Evolutionary conservation across 2,329 filamentous ascomycete species (phyloP), one percentile per base, ranked within the genome.

Genomic region (Ilyonectria robusta): DNA sequence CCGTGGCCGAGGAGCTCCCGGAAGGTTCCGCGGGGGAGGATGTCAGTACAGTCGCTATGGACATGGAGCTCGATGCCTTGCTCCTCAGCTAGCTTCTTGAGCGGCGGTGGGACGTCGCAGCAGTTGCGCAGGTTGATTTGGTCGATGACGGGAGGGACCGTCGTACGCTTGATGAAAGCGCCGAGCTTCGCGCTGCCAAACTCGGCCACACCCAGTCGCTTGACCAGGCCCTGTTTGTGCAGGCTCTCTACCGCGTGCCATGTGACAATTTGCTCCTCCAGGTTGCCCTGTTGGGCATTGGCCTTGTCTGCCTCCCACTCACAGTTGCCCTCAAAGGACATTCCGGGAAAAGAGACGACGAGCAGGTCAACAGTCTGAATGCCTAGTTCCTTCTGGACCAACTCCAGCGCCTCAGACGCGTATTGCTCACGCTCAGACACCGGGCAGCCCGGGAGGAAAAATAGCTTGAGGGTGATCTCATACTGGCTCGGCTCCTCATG

Each of bases 81-180:
- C 70, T 91, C 86, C 80, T 94, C 95, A n/a, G 95, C 95, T 75
- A 97, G 91, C 75, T 92, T 83, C 66, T 94, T 91, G 69, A 99
- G 86, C 13, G 94, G 92, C 75, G 94, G 95, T 9, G 96, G 96
- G 48, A 98, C 96, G 53, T 94, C 95, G 82, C 96, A 99, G 84
- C 95, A 98, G 81, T 98, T 94, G 75, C 93, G 91, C 57, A 97
- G 89, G 79, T 98, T 98, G 85, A 99, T 97, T 86, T 99, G 96
- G 81, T 98, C 91, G 46, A 98, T 95, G 21, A 89, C 88, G 1
- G 96, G 96, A 72, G 88, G 89, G 67, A 97, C 85, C 46, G 84
- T 85, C 23, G 93, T 92, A 68, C 89, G 85, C 47, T 89, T 85
- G 29, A 98, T 84, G 75, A 99, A 95, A 15, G 89, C 89, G n/a